Conservation (phyloP, 2,329 filamentous ascomycete genomes). For the Metarhizium guizhouense region DNA sequence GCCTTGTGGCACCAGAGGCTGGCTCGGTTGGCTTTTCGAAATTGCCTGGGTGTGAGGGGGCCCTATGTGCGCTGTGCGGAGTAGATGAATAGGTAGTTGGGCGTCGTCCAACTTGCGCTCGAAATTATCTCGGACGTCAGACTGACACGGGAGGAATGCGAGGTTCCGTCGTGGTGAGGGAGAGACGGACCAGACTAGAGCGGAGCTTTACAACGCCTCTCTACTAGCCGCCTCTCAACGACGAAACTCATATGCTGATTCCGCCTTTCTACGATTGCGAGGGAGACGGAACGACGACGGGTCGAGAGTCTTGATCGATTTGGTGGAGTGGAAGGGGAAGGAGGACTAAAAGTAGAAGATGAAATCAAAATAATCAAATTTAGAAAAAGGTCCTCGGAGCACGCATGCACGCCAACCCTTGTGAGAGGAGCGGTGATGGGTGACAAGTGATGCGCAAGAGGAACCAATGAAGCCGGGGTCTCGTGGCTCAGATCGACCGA, state of each 20-base stretch:
- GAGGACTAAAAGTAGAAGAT: neutral
- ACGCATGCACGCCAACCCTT: neutral
- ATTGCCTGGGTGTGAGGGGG: neutral
- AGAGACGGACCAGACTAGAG: neutral
- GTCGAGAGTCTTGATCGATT: neutral
- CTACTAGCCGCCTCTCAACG: neutral
- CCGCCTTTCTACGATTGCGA: neutral
- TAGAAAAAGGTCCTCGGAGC: conserved; percentile 1
- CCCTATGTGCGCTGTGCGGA: neutral
- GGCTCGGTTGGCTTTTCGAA: neutral
- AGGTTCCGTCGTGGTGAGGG: neutral
- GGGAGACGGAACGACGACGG: neutral
- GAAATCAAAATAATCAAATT: neutral
- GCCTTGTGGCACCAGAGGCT: neutral
- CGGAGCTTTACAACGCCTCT: neutral
- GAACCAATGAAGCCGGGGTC: conserved; percentile 9
- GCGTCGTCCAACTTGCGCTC: neutral
- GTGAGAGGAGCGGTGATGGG: conserved; percentile 9
- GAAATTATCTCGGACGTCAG: neutral
- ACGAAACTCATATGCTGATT: neutral
- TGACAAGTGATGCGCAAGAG: neutral
- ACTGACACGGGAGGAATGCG: neutral
- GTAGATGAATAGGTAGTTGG: neutral
- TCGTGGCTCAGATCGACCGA: conserved; percentile 8
- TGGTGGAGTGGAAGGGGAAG: neutral